Base-by-base conservation (phyloP, 305 asterid genomes). In the Stenogyne calaminthoides region DNA sequence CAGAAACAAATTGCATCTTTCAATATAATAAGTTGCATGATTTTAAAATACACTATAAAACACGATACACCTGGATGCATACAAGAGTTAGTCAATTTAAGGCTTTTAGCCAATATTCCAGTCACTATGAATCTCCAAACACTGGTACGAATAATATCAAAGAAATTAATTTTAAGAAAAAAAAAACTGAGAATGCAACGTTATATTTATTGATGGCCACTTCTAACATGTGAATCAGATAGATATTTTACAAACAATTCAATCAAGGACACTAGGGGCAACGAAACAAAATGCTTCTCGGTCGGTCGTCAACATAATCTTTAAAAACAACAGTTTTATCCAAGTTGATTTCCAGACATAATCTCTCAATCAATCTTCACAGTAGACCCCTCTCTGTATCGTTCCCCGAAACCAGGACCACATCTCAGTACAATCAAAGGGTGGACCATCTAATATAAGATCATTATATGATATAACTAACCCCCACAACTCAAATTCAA, bases 351-450 rank as follows among this genome's bases (percentile, higher is more conserved):
- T 74, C 36, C 42, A 9, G 59, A 25, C 27, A 12, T 6, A 37
- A 63, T 63, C 54, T 73, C 15, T 64, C 25, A 37, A 18, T 11
- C 12, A 73, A 9, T 34, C 18, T 32, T 32, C 36, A 32, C 7
- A 32, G 36, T 32, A 32, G n/a, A 49, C 37, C 27, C 36, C 10
- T 52, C 20, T 52, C 64, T 25, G 55, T 36, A 27, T 19, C 34
- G 71, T 64, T 72, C 70, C 39, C 64, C 66, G 40, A 18, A 44
- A 58, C 15, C 3, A 58, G 70, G 74, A 60, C 74, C 65, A 59
- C 74, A 36, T 58, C 49, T 42, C 44, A 18, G 9, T 47, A 66
- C 39, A 66, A 1, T 19, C 55, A n/a, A 69, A 75, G 7, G 2
- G 60, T 67, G 70, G 42, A 47, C 69, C 74, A 59, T 40, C 54